A percentile compares a stretch with the other conserved stretches of the same genome.
phyloP scores from a whole-genome alignment of 1,139 yeast species.

The Blastobotrys buckinghamii region DNA sequence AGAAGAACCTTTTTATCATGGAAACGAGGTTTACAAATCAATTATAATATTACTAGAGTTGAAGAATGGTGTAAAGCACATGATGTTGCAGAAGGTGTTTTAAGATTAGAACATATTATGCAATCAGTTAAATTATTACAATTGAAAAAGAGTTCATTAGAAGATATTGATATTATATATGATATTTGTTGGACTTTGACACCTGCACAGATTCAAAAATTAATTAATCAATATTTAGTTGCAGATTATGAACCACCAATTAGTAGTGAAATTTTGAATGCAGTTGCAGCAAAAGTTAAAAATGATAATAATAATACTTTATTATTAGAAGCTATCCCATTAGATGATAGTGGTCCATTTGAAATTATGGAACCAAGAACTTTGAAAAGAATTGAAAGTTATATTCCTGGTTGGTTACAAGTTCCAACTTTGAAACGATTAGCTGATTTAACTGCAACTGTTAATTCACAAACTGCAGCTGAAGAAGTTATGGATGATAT shows the following conservation, averaged over 20 bases:
- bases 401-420: conserved; percentile 92
- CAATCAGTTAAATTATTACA: conserved; percentile 94
- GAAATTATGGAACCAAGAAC: conserved; percentile 81
- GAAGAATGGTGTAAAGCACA: conserved; percentile 99
- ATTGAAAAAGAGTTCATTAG: conserved; percentile 81
- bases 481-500: conserved; percentile 13
- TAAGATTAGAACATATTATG: conserved; percentile 77
- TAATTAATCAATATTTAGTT: conserved; percentile 81
- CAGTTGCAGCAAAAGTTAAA: conserved; percentile 81
- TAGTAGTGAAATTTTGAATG: conserved; percentile 73
- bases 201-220: conserved; percentile 90
- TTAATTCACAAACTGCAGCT: conserved; percentile 22
- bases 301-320: conserved; percentile 37
- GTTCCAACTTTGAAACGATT: conserved; percentile 84
- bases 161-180: conserved; percentile 86
- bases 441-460: conserved; percentile 74
- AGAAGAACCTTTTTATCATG: conserved; percentile 91
- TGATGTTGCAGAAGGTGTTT: conserved; percentile 85
- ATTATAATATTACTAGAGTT: conserved; percentile 90
- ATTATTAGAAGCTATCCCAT: conserved; percentile 54
- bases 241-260: conserved; percentile 97
- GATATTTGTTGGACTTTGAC: conserved; percentile 93
- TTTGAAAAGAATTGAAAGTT: conserved; percentile 86
- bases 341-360: conserved; percentile 69
- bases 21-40: conserved; percentile 96